Evolutionary conservation across 768 basidiomycete genomes (phyloP).

Genomic region (Rhizopogon vulgaris): DNA sequence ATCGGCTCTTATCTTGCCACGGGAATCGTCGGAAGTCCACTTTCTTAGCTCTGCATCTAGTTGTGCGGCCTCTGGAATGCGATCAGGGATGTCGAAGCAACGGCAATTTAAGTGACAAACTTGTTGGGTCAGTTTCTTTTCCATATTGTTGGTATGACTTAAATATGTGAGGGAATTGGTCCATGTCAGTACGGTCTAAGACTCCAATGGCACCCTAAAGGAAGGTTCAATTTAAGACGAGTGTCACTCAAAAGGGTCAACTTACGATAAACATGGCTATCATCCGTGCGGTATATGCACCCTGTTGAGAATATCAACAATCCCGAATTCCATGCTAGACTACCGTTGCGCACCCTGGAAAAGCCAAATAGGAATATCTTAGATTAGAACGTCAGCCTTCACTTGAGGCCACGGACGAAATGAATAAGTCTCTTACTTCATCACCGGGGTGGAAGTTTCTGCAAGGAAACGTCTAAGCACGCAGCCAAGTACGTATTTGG

Average conservation of each 20-base stretch:
- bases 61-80: slow-evolving; percentile 25
- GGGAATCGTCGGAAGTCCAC: slow-evolving; percentile 49
- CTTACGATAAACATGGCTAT: slow-evolving; percentile 63
- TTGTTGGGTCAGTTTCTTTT: slow-evolving; percentile 39
- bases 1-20: slow-evolving; percentile 47
- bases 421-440: slow-evolving; percentile 38
- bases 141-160: slow-evolving; percentile 56
- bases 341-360: slow-evolving; percentile 44
- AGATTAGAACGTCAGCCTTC: slow-evolving; percentile 6
- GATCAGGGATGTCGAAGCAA: not conserved
- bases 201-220: slow-evolving; percentile 62
- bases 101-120: slow-evolving; percentile 22
- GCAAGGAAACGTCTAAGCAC: not conserved
- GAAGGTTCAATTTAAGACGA: not conserved
- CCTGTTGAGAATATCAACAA: slow-evolving; percentile 32
- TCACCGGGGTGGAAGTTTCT: slow-evolving; percentile 71
- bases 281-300: slow-evolving; percentile 74
- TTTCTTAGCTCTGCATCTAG: slow-evolving; percentile 41
- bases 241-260: slow-evolving; percentile 2
- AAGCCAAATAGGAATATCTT: slow-evolving; percentile 78
- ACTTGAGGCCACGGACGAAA: not conserved
- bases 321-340: not conserved
- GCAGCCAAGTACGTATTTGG: not conserved
- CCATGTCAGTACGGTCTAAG: slow-evolving; percentile 68
- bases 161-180: slow-evolving; percentile 62